Conservation (phyloP, 2,329 filamentous ascomycete genomes). For the Plectosphaerella plurivora region DNA sequence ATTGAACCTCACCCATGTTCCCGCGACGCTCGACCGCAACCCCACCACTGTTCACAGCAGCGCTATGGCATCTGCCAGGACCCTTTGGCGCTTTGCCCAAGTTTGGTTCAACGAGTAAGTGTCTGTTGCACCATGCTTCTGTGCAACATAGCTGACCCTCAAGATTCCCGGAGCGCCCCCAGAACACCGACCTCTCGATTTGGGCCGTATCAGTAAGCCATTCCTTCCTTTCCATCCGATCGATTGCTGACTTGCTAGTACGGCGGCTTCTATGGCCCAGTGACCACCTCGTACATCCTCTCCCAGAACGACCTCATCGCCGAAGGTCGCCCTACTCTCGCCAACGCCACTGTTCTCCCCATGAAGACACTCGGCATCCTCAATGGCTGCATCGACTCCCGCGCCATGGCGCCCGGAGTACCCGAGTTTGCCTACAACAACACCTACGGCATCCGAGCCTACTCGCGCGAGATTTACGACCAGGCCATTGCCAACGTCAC, state of each 20-base stretch:
- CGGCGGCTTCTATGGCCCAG: constrained; percentile 5
- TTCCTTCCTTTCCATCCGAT: background rate
- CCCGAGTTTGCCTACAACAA: constrained; percentile 18
- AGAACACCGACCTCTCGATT: constrained; percentile 47
- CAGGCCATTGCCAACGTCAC: constrained; percentile 27
- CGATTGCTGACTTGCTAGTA: background rate
- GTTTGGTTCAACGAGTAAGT: constrained; percentile 51
- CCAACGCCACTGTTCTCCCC: constrained; percentile 19
- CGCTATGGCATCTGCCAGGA: constrained; percentile 37
- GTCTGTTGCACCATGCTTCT: background rate
- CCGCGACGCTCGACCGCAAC: constrained; percentile 36
- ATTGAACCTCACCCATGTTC: constrained; percentile 45
- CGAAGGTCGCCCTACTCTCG: background rate
- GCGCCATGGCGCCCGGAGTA: constrained; percentile 24
- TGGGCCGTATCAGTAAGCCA: constrained; percentile 28
- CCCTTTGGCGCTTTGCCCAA: constrained; percentile 17
- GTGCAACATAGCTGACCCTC: background rate
- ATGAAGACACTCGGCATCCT: constrained; percentile 6
- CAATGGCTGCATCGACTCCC: constrained; percentile 1
- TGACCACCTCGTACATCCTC: constrained; percentile 4
- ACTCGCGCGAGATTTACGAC: constrained; percentile 13
- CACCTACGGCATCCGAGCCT: constrained; percentile 7
- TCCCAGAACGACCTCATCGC: constrained; percentile 6
- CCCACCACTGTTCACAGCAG: constrained; percentile 21
- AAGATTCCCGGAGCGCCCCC: constrained; percentile 55